Evolutionary conservation across 345 rosid species (phyloP).

Genomic region (Iberis pinnata): DNA sequence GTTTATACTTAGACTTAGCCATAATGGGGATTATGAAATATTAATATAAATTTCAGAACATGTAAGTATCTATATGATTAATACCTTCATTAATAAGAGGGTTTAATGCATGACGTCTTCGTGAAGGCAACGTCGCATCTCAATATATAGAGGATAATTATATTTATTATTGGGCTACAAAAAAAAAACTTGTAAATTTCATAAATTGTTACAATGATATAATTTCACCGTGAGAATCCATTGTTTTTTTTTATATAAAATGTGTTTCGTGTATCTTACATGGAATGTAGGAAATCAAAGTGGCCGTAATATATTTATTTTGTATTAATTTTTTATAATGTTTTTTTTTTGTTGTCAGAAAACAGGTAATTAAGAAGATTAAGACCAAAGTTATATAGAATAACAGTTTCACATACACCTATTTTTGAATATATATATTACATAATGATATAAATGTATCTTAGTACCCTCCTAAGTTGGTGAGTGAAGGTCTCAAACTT

Average conservation of each 20-base stretch:
- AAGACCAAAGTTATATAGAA: background rate
- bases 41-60: conserved; percentile 25
- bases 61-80: conserved; percentile 27
- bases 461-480: too few relatives aligned
- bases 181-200: conserved; percentile 18
- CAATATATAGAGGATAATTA: background rate
- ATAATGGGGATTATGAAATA: conserved; percentile 15
- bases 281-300: conserved; percentile 14
- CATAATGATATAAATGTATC: too few relatives aligned
- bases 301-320: background rate
- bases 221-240: conserved; percentile 31
- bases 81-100: conserved; percentile 18
- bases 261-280: conserved; percentile 18
- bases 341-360: too few relatives aligned
- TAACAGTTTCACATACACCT: too few relatives aligned
- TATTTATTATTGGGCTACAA: background rate
- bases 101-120: conserved; percentile 31
- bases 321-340: background rate
- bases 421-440: too few relatives aligned
- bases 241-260: conserved; percentile 16
- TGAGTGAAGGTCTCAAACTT: too few relatives aligned
- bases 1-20: too few relatives aligned
- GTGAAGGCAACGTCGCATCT: conserved; percentile 36
- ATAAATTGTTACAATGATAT: conserved; percentile 20
- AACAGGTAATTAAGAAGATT: too few relatives aligned